These are phyloP conservation scores for Syncephalastrum monosporum DNA, from an alignment of 371 early-diverging fungal species.

Conservation along the genomic window DNA sequence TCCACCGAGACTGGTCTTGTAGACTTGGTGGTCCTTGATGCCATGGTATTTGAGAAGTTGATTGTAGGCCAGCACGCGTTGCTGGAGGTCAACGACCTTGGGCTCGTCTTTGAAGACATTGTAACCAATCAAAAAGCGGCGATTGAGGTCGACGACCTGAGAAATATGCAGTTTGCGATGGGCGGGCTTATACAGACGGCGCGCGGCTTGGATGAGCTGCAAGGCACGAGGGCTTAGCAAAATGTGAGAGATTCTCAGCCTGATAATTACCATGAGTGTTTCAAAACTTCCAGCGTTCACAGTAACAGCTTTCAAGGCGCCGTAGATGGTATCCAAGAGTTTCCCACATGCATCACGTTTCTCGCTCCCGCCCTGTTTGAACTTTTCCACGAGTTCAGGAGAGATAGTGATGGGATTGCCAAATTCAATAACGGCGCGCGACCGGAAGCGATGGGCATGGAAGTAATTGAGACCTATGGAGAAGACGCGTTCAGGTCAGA, in stretches of 20 bases:
- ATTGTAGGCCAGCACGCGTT: slow-evolving; percentile 83
- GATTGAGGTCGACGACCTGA: slow-evolving; percentile 79
- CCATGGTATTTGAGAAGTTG: slow-evolving; percentile 81
- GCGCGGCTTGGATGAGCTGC: slow-evolving; percentile 88
- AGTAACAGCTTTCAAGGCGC: slow-evolving; percentile 82
- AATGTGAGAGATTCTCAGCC: too few relatives aligned
- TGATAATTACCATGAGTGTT: slow-evolving; percentile 74
- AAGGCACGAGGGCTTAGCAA: not conserved
- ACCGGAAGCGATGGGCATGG: slow-evolving; percentile 94
- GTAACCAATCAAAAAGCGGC: slow-evolving; percentile 84
- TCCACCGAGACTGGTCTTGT: slow-evolving; percentile 66
- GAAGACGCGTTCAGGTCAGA: not conserved
- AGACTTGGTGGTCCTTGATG: slow-evolving; percentile 91
- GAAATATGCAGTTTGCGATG: slow-evolving; percentile 79
- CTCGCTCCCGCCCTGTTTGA: slow-evolving; percentile 77
- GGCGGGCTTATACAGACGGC: slow-evolving; percentile 90
- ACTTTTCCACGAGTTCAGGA: slow-evolving; percentile 78
- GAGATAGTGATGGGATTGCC: slow-evolving; percentile 86
- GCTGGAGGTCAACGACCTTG: slow-evolving; percentile 62
- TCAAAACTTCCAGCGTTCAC: slow-evolving; percentile 93
- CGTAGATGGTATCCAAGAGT: slow-evolving; percentile 78
- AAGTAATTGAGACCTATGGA: slow-evolving; percentile 88
- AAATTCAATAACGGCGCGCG: slow-evolving; percentile 95
- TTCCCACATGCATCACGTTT: slow-evolving; percentile 81
- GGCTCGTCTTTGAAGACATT: slow-evolving; percentile 71